A percentile compares a stretch with the other conserved stretches of the same genome.
phyloP scores from a whole-genome alignment of 805 yeast species.

The Pichia nakasei region DNA sequence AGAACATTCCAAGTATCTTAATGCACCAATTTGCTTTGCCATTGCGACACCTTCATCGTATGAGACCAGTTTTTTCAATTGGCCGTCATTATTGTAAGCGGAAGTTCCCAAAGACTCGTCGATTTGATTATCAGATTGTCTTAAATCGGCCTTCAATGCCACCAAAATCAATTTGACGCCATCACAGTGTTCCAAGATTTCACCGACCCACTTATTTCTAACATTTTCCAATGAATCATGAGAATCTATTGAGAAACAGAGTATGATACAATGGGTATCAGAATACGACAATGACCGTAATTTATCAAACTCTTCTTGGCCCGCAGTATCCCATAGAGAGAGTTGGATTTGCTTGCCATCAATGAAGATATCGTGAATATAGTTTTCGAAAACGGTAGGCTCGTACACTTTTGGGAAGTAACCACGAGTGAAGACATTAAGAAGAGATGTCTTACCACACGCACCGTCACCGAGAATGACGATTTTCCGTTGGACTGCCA shows the following conservation, averaged over 20 bases:
- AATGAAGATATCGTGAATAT: slow-evolving; percentile 92
- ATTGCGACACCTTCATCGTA: slow-evolving; percentile 92
- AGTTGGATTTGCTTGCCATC: slow-evolving; percentile 89
- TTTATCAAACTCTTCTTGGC: slow-evolving; percentile 96
- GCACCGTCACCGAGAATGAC: slow-evolving; percentile 98
- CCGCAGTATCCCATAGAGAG: slow-evolving; percentile 98
- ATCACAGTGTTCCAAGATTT: slow-evolving; percentile 92
- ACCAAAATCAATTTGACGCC: slow-evolving; percentile 91
- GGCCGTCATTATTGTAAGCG: slow-evolving; percentile 22
- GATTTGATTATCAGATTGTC: slow-evolving; percentile 45
- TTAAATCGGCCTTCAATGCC: slow-evolving; percentile 88
- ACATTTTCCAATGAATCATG: slow-evolving; percentile 92
- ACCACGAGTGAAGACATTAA: slow-evolving; percentile 94
- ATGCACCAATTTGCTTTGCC: slow-evolving; percentile 89
- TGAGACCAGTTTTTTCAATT: slow-evolving; percentile 49
- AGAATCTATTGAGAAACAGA: slow-evolving; percentile 91
- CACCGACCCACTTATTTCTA: slow-evolving; percentile 94
- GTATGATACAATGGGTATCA: slow-evolving; percentile 95
- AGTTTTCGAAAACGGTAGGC: slow-evolving; percentile 96
- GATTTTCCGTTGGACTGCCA: slow-evolving; percentile 78
- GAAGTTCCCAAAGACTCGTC: slow-evolving; percentile 17
- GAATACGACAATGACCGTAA: slow-evolving; percentile 86
- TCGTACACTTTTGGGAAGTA: slow-evolving; percentile 97
- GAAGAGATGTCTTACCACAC: slow-evolving; percentile 91
- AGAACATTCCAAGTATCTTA: slow-evolving; percentile 91